Conservation (phyloP, 164 flowering plant species). For the Chimonanthus praecox region DNA sequence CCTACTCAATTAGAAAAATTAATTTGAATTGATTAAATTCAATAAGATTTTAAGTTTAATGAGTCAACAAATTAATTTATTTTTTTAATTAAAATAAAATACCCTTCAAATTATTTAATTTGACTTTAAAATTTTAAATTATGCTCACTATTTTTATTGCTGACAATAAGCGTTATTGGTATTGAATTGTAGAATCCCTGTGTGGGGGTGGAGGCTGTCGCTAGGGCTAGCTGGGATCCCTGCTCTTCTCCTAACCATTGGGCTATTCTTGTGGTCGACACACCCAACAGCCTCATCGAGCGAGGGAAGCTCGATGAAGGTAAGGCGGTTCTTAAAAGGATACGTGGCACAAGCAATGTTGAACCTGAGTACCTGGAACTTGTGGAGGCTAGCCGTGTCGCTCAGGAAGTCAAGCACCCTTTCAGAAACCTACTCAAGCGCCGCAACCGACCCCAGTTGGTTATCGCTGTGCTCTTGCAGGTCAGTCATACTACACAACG, state of each 20-base stretch:
- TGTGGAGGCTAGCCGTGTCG: conserved; percentile 74
- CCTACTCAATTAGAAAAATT: too few relatives aligned
- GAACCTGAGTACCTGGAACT: conserved; percentile 81
- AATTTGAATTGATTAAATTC: too few relatives aligned
- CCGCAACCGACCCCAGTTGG: conserved; percentile 62
- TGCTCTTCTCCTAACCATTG: conserved; percentile 61
- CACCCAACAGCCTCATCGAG: conserved; percentile 91
- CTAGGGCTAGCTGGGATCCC: conserved; percentile 84
- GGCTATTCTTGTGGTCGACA: conserved; percentile 69
- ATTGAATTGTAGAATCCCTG: conserved; percentile 42
- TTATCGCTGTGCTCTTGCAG: conserved; percentile 53
- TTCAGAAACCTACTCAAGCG: conserved; percentile 71
- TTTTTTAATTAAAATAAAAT: too few relatives aligned
- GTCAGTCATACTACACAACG: conserved; percentile 18
- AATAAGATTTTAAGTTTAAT: too few relatives aligned
- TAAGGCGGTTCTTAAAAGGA: conserved; percentile 58
- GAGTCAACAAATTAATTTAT: too few relatives aligned
- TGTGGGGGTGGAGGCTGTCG: conserved; percentile 96
- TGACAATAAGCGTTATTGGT: background rate
- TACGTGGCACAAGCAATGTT: conserved; percentile 73
- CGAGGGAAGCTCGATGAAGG: conserved; percentile 80
- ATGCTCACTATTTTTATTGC: too few relatives aligned
- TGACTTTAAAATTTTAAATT: too few relatives aligned
- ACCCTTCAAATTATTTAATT: too few relatives aligned
- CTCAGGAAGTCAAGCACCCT: conserved; percentile 77